A percentile compares a stretch with the other conserved stretches of the same genome.
Evolutionary conservation across 2,329 filamentous ascomycete genomes (phyloP).

Genomic region (Nemania bipapillata): DNA sequence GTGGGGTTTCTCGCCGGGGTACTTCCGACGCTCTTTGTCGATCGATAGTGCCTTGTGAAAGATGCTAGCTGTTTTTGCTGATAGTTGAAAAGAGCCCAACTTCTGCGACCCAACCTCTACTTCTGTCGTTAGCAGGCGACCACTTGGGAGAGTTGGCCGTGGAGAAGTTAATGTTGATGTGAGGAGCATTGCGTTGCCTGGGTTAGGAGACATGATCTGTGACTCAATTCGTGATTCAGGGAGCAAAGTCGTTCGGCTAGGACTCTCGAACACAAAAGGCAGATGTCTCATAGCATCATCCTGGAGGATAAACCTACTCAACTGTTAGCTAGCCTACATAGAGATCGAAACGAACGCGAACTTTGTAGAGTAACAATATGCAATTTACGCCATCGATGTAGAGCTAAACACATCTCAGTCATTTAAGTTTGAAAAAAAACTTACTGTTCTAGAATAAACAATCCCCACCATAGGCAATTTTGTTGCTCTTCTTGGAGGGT

Average conservation of each 20-base stretch:
- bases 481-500: slow-evolving; percentile 50
- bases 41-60: slow-evolving; percentile 49
- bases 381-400: background rate
- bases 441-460: slow-evolving; percentile 59
- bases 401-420: background rate
- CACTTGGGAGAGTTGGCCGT: slow-evolving; percentile 38
- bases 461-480: slow-evolving; percentile 57
- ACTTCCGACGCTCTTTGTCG: slow-evolving; percentile 45
- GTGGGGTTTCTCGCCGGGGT: slow-evolving; percentile 44
- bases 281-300: slow-evolving; percentile 47
- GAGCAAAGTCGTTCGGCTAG: slow-evolving; percentile 46
- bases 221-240: slow-evolving; percentile 46
- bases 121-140: slow-evolving; percentile 43
- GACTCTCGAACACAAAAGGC: slow-evolving; percentile 51
- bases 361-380: background rate
- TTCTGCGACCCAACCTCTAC: slow-evolving; percentile 40
- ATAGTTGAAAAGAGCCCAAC: slow-evolving; percentile 49
- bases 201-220: slow-evolving; percentile 38
- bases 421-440: slow-evolving; percentile 30
- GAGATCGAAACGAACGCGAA: background rate
- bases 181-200: slow-evolving; percentile 13
- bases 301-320: slow-evolving; percentile 49
- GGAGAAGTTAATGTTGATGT: slow-evolving; percentile 20
- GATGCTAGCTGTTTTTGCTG: slow-evolving; percentile 49
- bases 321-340: slow-evolving; percentile 24